Evolutionary conservation across 306 rosid species (phyloP).

Genomic region (Casuarina cunninghamiana): DNA sequence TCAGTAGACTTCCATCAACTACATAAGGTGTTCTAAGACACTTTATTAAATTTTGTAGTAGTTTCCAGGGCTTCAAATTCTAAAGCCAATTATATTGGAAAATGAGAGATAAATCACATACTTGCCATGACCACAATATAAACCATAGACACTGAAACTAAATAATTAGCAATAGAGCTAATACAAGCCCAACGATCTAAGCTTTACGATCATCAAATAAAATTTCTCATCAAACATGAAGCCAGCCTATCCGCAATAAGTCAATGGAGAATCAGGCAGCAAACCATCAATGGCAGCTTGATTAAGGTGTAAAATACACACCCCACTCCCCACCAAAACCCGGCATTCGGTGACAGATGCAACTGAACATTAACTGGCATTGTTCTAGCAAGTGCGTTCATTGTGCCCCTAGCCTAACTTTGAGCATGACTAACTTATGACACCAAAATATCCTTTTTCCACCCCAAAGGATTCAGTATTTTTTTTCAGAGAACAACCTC

Average conservation of each 20-base stretch:
- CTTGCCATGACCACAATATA: not conserved
- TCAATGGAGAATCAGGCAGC: not conserved
- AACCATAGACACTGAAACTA: not conserved
- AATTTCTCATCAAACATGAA: not conserved
- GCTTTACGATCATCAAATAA: not conserved
- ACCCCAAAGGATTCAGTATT: too few relatives aligned
- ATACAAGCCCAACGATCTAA: too few relatives aligned
- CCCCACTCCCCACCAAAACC: too few relatives aligned
- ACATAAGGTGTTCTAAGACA: not conserved
- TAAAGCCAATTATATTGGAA: not conserved
- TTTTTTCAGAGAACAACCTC: too few relatives aligned
- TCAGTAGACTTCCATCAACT: too few relatives aligned
- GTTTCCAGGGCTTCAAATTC: not conserved
- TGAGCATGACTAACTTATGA: too few relatives aligned
- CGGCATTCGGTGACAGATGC: not conserved
- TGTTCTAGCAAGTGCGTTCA: not conserved
- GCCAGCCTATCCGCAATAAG: not conserved
- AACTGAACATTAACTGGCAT: not conserved
- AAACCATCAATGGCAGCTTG: not conserved
- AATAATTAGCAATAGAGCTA: too few relatives aligned
- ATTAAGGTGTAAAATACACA: not conserved
- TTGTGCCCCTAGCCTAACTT: too few relatives aligned
- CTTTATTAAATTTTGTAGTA: not conserved
- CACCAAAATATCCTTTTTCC: not conserved
- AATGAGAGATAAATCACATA: not conserved